These are phyloP conservation scores for Ochetophila trinervis DNA, from an alignment of 306 rosid species.

Conservation along the genomic window DNA sequence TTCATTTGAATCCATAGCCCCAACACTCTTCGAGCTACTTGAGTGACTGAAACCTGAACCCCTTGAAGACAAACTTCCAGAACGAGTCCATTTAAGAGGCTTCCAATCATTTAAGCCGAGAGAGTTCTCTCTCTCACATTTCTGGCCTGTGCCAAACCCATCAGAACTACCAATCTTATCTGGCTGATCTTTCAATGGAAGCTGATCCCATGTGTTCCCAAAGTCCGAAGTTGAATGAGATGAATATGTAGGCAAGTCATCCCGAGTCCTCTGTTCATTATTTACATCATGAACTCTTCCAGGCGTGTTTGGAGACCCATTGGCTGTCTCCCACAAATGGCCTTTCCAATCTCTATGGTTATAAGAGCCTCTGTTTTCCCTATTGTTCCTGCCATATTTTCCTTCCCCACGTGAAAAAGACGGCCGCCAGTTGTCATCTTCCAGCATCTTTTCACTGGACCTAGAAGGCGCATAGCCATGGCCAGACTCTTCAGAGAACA, in stretches of 20 bases:
- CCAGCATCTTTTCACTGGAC: slow-evolving; percentile 66
- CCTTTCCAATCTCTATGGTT: slow-evolving; percentile 69
- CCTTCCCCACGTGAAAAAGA: slow-evolving; percentile 68
- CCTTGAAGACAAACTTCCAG: slow-evolving; percentile 85
- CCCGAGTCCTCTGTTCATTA: slow-evolving; percentile 57
- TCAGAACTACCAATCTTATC: slow-evolving; percentile 58
- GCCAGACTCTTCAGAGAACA: slow-evolving; percentile 74
- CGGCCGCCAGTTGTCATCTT: slow-evolving; percentile 57
- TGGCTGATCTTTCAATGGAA: slow-evolving; percentile 61
- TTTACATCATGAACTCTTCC: slow-evolving; percentile 52
- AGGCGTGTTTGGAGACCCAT: slow-evolving; percentile 44
- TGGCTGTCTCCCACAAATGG: slow-evolving; percentile 57
- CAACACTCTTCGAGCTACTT: slow-evolving; percentile 65
- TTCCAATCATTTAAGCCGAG: slow-evolving; percentile 74
- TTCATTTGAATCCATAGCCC: slow-evolving; percentile 60
- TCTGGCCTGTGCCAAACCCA: slow-evolving; percentile 55
- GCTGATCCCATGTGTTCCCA: slow-evolving; percentile 67
- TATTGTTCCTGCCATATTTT: slow-evolving; percentile 59
- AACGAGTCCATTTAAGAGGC: slow-evolving; percentile 87
- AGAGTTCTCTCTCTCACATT: slow-evolving; percentile 59
- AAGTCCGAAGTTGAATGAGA: slow-evolving; percentile 55
- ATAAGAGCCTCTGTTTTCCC: slow-evolving; percentile 69
- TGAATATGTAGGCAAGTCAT: slow-evolving; percentile 47
- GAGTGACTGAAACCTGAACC: slow-evolving; percentile 87
- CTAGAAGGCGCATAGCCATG: slow-evolving; percentile 73